Base-by-base conservation (phyloP, 495 filamentous ascomycete genomes). In the Lasiosphaeria ovina region DNA sequence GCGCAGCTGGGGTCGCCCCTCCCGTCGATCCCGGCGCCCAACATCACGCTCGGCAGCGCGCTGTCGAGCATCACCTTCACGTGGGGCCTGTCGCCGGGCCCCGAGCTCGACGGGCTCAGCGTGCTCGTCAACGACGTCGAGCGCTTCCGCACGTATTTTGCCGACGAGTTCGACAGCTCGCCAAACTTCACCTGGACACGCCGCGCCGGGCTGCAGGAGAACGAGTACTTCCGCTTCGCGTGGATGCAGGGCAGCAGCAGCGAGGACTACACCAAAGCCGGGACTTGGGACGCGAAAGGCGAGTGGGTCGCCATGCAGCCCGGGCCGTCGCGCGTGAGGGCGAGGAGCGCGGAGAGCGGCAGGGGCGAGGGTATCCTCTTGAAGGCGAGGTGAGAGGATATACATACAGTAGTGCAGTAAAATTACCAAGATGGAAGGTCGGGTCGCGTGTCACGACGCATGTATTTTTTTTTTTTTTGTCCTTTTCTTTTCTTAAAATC, bases 91-190 rank as follows among this genome's bases (percentile, higher is more conserved):
- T 65, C 76, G 12, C 77, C 78, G 77, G 88, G 74, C 75, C 83
- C 78, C 77, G 83, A 35, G 80, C 93, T 76, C 55, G 83, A 96
- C 66, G 94, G 93, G 0, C 79, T 98, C 16, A 93, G 90, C 60
- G 85, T 97, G 16, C 75, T 98, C 0, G 88, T 98, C 32, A 97
- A 98, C 68, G 94, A 98, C 62, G 94, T 98, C 0, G 94, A 98
- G 72, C 78, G 93, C 59, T 93, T 85, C 73, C 75, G 87, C 9
- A 82, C 81, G 6, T 92, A 76, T 65, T 80, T 71, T 49, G 75
- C 79, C 62, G 83, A 85, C 56, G 71, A 61, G 35, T 57, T 71
- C 2, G 74, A 72, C 24, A 74, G 65, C 49, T 33, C 55, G 6
- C 51, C 58, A 0, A 73, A 56, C 57, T 81, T 75, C 55, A 66